Evolutionary conservation across 2,329 filamentous ascomycete genomes (phyloP), one percentile per base, ranked within the genome.

Genomic region (Rutstroemia sp.): DNA sequence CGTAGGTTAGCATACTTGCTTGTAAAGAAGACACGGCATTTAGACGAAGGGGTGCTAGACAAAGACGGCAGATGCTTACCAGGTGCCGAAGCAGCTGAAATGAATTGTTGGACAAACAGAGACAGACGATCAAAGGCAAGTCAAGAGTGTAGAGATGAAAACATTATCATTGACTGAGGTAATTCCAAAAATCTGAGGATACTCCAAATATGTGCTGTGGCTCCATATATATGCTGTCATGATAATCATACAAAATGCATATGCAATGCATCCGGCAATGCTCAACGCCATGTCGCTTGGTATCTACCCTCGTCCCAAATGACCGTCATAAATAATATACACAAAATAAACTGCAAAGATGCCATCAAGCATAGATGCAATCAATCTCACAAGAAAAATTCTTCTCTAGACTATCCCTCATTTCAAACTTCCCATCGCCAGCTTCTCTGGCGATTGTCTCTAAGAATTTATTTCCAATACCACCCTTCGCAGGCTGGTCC

Each of bases 351-450:
- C 27, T 12, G n/a, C 25, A 12, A 19, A 25, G 17, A 27, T 47
- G 42, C 50, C 12, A n/a, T 58, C 17, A 49, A 63, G 59, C 54
- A 54, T 68, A 68, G 53, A 65, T 50, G 57, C 62, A 64, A 57
- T 68, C 66, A 34, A 57, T 62, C 30, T 67, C 62, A 34, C 60
- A 50, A 4, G 58, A 36, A 39, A 59, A 92, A 85, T 0, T 63
- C 54, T 64, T 65, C 59, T 68, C 65, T 14, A 69, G 60, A 42
- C 64, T 27, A 6, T 63, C 59, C 19, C 57, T 60, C 59, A 67
- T 61, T 48, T 61, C 61, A 40, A 64, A 66, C 12, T 51, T 53
- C 4, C 60, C 61, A 4, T 60, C 57, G 4, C 51, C 51, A 5
- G 8, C 39, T 23, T 58, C 47, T 23, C 42, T 58, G 12, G 58